Conservation (phyloP, 1,139 yeast species). For the Hyphopichia khmerensis region DNA sequence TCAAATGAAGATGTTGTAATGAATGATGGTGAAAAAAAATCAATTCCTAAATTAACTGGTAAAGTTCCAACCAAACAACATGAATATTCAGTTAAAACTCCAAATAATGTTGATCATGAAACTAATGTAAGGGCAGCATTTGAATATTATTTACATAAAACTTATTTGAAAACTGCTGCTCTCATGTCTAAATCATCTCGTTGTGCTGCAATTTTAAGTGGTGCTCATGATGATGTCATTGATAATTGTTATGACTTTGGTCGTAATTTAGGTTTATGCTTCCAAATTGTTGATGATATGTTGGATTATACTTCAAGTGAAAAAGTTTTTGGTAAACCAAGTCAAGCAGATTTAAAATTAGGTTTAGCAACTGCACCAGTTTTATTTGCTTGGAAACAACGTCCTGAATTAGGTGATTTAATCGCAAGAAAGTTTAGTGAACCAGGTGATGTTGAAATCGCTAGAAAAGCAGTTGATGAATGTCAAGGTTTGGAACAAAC, state of each 20-base stretch:
- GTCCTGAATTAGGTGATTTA: conserved; percentile 79
- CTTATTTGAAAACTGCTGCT: conserved; percentile 92
- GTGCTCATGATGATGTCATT: conserved; percentile 69
- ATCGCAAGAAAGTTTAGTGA: conserved; percentile 79
- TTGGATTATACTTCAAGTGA: conserved; percentile 89
- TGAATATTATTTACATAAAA: conserved; percentile 91
- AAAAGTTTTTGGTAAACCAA: conserved; percentile 84
- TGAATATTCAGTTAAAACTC: conserved; percentile 51
- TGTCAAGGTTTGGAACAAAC: conserved; percentile 80
- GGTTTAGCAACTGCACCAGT: conserved; percentile 98
- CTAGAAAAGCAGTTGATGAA: conserved; percentile 68
- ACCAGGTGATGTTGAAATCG: conserved; percentile 81
- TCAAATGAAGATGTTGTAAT: conserved; percentile 45
- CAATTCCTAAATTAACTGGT: conserved; percentile 62
- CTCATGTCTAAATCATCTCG: conserved; percentile 93
- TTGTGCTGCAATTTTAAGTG: conserved; percentile 90
- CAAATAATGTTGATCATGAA: conserved; percentile 51
- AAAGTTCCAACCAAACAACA: conserved; percentile 59
- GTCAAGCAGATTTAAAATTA: conserved; percentile 89
- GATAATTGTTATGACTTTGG: conserved; percentile 92
- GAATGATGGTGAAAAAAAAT: conserved; percentile 50
- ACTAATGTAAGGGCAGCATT: conserved; percentile 84
- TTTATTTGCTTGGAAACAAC: conserved; percentile 87
- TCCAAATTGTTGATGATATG: conserved; percentile 95
- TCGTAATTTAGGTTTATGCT: conserved; percentile 88